A percentile compares a stretch with the other conserved stretches of the same genome.
phyloP scores from a whole-genome alignment of 192 early-diverging fungal genomes.

The Hyaloraphidium curvatum region DNA sequence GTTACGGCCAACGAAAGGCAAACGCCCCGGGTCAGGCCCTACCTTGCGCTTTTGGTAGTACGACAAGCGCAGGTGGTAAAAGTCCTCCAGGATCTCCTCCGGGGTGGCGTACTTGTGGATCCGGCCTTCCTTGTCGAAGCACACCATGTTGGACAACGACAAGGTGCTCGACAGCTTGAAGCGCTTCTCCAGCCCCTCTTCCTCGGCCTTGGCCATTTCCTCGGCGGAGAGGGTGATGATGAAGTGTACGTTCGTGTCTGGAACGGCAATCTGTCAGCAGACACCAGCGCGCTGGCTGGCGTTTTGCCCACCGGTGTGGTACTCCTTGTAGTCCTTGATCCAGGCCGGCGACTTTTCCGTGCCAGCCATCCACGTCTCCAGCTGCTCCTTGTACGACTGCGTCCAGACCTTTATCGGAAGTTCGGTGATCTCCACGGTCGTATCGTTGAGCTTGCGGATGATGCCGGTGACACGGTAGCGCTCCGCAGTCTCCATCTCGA shows the following conservation, averaged over 20 bases:
- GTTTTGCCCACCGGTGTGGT: no score
- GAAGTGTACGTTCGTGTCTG: slow-evolving; percentile 42
- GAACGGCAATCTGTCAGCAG: no score
- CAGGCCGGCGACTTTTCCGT: slow-evolving; percentile 47
- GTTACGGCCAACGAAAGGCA: not conserved
- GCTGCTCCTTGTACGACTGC: slow-evolving; percentile 60
- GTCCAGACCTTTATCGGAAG: slow-evolving; percentile 81
- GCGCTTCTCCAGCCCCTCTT: slow-evolving; percentile 58
- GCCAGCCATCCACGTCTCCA: slow-evolving; percentile 53
- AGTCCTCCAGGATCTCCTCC: slow-evolving; percentile 69
- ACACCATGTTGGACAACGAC: slow-evolving; percentile 78
- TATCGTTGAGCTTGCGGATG: slow-evolving; percentile 47
- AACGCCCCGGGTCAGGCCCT: slow-evolving; percentile 4
- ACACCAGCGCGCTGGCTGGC: no score
- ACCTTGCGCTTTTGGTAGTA: slow-evolving; percentile 85
- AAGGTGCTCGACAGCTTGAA: slow-evolving; percentile 60
- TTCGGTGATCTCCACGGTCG: slow-evolving; percentile 69
- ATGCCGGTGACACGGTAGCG: slow-evolving; percentile 49
- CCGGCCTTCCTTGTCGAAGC: slow-evolving; percentile 72
- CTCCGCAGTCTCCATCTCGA: slow-evolving; percentile 31
- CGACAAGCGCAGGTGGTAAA: slow-evolving; percentile 61
- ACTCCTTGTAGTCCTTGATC: slow-evolving; percentile 52
- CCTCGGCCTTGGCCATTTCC: slow-evolving; percentile 48
- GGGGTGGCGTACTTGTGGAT: slow-evolving; percentile 58
- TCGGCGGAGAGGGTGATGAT: slow-evolving; percentile 38